Evolutionary conservation across 2,329 filamentous ascomycete species (phyloP).

Genomic region (Triangularia setosa): DNA sequence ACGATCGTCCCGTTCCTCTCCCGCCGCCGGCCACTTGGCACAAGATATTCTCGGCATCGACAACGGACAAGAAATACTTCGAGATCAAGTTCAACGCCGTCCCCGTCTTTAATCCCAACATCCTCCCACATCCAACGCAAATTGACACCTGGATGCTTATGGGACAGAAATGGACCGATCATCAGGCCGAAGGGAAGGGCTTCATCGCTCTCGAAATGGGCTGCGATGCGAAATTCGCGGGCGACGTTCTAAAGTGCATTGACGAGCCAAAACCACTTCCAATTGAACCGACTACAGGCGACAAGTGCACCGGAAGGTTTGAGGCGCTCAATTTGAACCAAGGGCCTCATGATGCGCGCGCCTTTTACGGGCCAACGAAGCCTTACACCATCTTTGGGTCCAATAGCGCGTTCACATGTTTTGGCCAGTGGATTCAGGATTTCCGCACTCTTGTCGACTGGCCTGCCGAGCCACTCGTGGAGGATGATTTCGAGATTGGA

Average conservation of each 20-base stretch:
- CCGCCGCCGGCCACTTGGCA: conserved; percentile 22
- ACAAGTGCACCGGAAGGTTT: conserved; percentile 42
- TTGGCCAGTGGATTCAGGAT: conserved; percentile 55
- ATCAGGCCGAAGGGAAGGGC: conserved; percentile 28
- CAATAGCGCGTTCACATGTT: conserved; percentile 51
- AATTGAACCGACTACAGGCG: conserved; percentile 42
- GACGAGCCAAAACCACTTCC: conserved; percentile 40
- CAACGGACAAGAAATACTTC: conserved; percentile 45
- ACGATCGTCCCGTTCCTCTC: background rate
- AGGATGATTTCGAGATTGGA: conserved; percentile 37
- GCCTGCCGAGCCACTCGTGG: conserved; percentile 27
- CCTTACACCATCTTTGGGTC: conserved; percentile 54
- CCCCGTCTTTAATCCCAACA: conserved; percentile 50
- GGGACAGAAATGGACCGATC: conserved; percentile 40
- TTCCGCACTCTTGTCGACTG: conserved; percentile 47
- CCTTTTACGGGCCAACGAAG: conserved; percentile 50
- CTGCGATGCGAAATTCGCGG: conserved; percentile 34
- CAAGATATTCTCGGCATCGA: conserved; percentile 46
- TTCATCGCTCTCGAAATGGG: conserved; percentile 40
- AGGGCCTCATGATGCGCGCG: conserved; percentile 56
- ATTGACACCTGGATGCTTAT: conserved; percentile 49
- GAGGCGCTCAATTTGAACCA: conserved; percentile 40
- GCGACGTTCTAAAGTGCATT: conserved; percentile 40
- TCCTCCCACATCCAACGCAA: conserved; percentile 51
- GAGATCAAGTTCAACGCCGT: conserved; percentile 43